phyloP scores from a whole-genome alignment of 768 basidiomycete genomes.

The Tricholomella constricta region DNA sequence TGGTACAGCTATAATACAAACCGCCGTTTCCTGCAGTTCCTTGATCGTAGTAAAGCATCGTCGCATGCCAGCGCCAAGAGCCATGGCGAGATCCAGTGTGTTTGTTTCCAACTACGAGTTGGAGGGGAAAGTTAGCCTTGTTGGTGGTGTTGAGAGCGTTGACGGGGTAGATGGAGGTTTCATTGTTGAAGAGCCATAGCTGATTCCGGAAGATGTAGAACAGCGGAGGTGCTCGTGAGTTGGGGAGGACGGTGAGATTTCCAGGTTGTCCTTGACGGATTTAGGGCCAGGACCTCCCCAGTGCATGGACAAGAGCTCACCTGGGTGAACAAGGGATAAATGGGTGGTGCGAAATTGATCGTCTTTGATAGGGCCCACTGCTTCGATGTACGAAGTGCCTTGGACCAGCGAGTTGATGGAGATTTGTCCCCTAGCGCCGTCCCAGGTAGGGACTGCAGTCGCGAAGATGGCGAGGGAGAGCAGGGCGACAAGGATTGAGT shows the following conservation, averaged over 20 bases:
- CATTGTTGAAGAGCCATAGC: conserved; percentile 57
- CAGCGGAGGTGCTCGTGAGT: conserved; percentile 38
- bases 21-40: conserved; percentile 44
- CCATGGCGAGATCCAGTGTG: conserved; percentile 42
- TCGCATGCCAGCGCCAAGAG: conserved; percentile 57
- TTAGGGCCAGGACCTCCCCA: background rate
- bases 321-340: conserved; percentile 33
- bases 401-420: conserved; percentile 45
- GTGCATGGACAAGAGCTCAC: conserved; percentile 21
- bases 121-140: conserved; percentile 45
- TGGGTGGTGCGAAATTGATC: conserved; percentile 25
- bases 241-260: conserved; percentile 45
- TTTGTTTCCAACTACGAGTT: conserved; percentile 45
- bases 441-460: conserved; percentile 43
- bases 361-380: conserved; percentile 27
- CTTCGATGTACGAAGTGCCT: conserved; percentile 42
- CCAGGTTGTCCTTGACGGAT: conserved; percentile 41
- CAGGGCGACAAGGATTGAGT: conserved; percentile 20
- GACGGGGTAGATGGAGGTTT: conserved; percentile 54
- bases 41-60: conserved; percentile 53
- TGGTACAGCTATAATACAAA: conserved; percentile 45
- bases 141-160: conserved; percentile 54
- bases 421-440: conserved; percentile 35
- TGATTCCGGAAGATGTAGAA: conserved; percentile 57
- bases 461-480: conserved; percentile 24